phyloP scores from a whole-genome alignment of 225 moss, liverwort and hornwort genomes.

The Bryum argenteum region DNA sequence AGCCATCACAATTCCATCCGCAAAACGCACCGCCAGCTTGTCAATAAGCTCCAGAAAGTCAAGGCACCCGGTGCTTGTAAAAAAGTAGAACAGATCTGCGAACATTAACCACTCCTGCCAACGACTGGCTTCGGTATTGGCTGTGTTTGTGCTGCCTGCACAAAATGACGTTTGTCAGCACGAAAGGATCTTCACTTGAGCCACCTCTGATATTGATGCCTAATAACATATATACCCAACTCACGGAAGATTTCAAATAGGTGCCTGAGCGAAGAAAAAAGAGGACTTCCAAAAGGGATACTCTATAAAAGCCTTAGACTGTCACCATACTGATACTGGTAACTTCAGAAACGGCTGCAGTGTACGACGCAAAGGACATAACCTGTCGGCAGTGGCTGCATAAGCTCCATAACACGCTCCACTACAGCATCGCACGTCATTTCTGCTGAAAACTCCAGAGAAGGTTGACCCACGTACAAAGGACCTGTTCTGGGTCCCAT shows the following conservation, averaged over 20 bases:
- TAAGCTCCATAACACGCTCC: slow-evolving; percentile 90
- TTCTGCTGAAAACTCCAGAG: slow-evolving; percentile 89
- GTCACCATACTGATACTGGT: slow-evolving; percentile 14
- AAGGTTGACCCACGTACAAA: slow-evolving; percentile 76
- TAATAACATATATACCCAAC: background rate
- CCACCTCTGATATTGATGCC: slow-evolving; percentile 12
- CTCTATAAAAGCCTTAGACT: slow-evolving; percentile 2
- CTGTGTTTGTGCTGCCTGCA: slow-evolving; percentile 63
- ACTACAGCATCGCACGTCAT: slow-evolving; percentile 98
- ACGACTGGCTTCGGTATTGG: slow-evolving; percentile 76
- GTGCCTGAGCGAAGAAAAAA: slow-evolving; percentile 18
- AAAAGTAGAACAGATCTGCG: slow-evolving; percentile 94
- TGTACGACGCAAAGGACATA: slow-evolving; percentile 23
- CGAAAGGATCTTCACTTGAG: slow-evolving; percentile 16
- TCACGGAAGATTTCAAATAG: background rate
- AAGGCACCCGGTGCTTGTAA: slow-evolving; percentile 89
- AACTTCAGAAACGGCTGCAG: slow-evolving; percentile 22
- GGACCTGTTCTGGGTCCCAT: slow-evolving; percentile 53
- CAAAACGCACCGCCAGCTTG: slow-evolving; percentile 81
- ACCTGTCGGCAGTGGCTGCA: slow-evolving; percentile 80
- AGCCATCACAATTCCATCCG: slow-evolving; percentile 83
- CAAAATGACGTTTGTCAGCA: slow-evolving; percentile 26
- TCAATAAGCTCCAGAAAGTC: slow-evolving; percentile 94
- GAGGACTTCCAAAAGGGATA: slow-evolving; percentile 13
- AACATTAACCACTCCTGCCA: slow-evolving; percentile 99